Percentiles rank a stretch among this genome's conserved stretches.
phyloP scores from a whole-genome alignment of 305 asterid genomes.

The Fraxinus platypoda region DNA sequence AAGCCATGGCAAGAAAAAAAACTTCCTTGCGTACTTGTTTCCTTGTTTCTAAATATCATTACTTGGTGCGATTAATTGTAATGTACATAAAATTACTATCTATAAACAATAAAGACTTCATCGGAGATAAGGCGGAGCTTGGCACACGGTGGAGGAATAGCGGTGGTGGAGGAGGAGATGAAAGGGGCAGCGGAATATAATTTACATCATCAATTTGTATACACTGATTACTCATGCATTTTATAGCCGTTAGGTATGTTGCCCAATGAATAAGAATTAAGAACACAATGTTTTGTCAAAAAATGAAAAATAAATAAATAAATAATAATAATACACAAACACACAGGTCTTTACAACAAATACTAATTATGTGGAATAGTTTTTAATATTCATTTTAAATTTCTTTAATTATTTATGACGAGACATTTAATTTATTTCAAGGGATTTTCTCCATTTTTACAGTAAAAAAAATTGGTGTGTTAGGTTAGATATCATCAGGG shows the following conservation, averaged over 20 bases:
- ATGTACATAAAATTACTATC: background rate
- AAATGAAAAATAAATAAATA: too few relatives aligned
- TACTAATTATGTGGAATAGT: too few relatives aligned
- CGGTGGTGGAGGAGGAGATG: constrained; percentile 17
- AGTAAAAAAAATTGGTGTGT: too few relatives aligned
- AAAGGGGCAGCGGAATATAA: constrained; percentile 5
- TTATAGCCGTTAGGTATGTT: background rate
- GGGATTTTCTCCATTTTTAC: too few relatives aligned
- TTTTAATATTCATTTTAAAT: too few relatives aligned
- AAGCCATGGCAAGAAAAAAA: constrained; percentile 13
- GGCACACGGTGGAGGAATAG: constrained; percentile 15
- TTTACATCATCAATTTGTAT: too few relatives aligned
- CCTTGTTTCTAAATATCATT: background rate
- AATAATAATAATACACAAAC: too few relatives aligned
- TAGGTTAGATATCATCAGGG: too few relatives aligned
- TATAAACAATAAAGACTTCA: background rate
- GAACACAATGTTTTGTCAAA: background rate
- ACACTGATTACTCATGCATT: background rate
- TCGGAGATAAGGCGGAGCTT: background rate
- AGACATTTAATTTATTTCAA: too few relatives aligned
- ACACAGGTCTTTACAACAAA: too few relatives aligned
- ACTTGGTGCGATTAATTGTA: background rate
- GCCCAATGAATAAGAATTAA: background rate
- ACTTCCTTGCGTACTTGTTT: background rate
- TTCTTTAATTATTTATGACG: too few relatives aligned